Conservation (phyloP, 768 basidiomycete genomes). For the Podaxis sp. region DNA sequence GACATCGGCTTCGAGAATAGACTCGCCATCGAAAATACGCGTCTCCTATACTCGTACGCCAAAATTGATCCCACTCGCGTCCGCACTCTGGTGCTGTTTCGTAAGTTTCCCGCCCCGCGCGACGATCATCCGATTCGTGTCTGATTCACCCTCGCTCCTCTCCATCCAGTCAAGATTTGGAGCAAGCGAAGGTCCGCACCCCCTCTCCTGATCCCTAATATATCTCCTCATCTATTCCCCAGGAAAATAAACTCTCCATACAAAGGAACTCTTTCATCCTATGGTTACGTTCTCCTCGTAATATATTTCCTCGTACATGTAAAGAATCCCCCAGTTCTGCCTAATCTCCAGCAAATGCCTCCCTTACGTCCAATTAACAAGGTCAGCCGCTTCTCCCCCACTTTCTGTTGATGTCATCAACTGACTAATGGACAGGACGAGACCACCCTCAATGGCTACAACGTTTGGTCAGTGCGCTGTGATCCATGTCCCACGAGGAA, state of each 20-base stretch:
- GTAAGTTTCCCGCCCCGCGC: conserved; percentile 52
- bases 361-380: conserved; percentile 84
- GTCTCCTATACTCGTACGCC: conserved; percentile 94
- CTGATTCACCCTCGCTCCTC: conserved; percentile 15
- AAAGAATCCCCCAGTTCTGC: conserved; percentile 94
- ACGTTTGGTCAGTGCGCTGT: conserved; percentile 61
- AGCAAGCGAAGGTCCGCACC: conserved; percentile 79
- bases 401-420: conserved; percentile 3
- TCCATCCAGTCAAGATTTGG: conserved; percentile 90
- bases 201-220: not conserved
- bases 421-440: conserved; percentile 56
- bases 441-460: conserved; percentile 75
- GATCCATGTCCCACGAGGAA: not conserved
- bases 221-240: conserved; percentile 13
- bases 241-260: conserved; percentile 99
- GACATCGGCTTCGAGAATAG: conserved; percentile 99
- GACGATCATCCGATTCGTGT: conserved; percentile 13
- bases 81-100: conserved; percentile 91
- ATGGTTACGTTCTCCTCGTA: conserved; percentile 97
- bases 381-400: conserved; percentile 36
- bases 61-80: conserved; percentile 95
- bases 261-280: conserved; percentile 93
- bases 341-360: conserved; percentile 94
- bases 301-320: conserved; percentile 98
- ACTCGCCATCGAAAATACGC: conserved; percentile 94